Percentiles rank a stretch among this genome's conserved stretches.
Conservation (phyloP, 2,329 filamentous ascomycete species). For the Zasmidium citrigriseum region DNA sequence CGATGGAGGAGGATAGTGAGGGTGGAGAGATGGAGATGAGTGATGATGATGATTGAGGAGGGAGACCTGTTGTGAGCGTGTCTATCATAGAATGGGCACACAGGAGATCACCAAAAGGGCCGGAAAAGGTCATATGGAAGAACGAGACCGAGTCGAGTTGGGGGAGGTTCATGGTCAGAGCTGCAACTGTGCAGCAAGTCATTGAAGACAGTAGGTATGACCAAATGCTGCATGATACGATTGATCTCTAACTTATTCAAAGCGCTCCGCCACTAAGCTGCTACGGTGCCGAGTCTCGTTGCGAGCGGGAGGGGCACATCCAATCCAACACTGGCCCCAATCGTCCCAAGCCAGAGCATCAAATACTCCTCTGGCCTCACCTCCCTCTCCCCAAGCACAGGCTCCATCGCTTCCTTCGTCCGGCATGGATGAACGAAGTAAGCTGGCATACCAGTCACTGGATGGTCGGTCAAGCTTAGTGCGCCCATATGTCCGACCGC, state of each 20-base stretch:
- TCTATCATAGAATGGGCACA: too few species aligned
- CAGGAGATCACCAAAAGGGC: too few species aligned
- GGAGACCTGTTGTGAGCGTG: neutral
- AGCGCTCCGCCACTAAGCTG: constrained; percentile 15
- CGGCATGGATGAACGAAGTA: constrained; percentile 95
- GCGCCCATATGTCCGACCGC: constrained; percentile 37
- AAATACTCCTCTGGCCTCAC: constrained; percentile 67
- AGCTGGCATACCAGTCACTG: constrained; percentile 71
- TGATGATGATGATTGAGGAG: constrained; percentile 64
- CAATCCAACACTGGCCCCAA: constrained; percentile 78
- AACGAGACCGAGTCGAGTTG: too few species aligned
- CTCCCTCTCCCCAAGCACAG: constrained; percentile 39
- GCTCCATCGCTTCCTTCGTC: constrained; percentile 76
- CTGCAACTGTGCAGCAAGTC: neutral
- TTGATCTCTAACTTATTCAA: constrained; percentile 19
- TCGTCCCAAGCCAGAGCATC: constrained; percentile 83
- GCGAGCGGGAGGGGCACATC: constrained; percentile 36
- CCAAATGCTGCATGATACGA: neutral
- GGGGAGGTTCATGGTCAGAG: too few species aligned
- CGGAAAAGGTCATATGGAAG: too few species aligned
- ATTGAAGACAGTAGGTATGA: constrained; percentile 7
- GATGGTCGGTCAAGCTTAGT: constrained; percentile 64
- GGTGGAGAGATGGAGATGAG: constrained; percentile 65
- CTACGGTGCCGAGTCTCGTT: neutral
- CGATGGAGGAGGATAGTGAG: constrained; percentile 51